Base-by-base conservation (phyloP, 2,329 filamentous ascomycete species). In the Neurospora sp. region DNA sequence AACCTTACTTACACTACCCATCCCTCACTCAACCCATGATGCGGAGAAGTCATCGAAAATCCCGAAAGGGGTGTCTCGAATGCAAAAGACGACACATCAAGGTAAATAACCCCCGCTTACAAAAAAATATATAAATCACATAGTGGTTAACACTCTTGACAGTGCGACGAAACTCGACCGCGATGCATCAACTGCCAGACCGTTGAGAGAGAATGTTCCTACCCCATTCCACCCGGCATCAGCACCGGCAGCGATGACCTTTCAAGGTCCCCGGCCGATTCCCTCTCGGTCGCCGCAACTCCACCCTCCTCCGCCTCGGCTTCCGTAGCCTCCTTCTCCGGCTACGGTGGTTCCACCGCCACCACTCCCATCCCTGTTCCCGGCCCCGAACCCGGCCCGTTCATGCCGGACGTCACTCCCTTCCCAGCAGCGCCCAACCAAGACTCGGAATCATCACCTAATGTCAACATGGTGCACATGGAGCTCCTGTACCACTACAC, bases 81-180 rank as follows among this genome's bases (percentile, higher is more conserved):
- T 78, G 77, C 70, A 79, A 79, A 70, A 72, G 76, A 38, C 74
- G 77, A 8, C 77, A 79, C 69, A 76, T 79, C 71, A 79, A 78
- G 72, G 75, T 75, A 69, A 37, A 69, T 62, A 8, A 4, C n/a
- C 40, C n/a, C 40, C 52, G 17, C 39, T 65, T 66, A 43, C 28
- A 67, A 66, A 37, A 23, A 23, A 23, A 23, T 2, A 23, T 33
- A 12, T 2, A 11, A 17, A 39, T 57, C 39, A 36, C 39, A n/a
- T 12, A 66, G 19, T 71, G 8, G n/a, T 52, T 70, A 36, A 66
- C 52, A 62, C 67, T 66, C 11, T 38, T 36, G 23, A 65, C 66
- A 78, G 77, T 79, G 77, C 68, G 77, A 79, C 68, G 77, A 79
- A 68, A 74, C 76, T 2, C 73, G 76, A 8, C 77, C 77, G 12